Base-by-base conservation (phyloP, 345 rosid genomes). In the Moricandia arvensis region DNA sequence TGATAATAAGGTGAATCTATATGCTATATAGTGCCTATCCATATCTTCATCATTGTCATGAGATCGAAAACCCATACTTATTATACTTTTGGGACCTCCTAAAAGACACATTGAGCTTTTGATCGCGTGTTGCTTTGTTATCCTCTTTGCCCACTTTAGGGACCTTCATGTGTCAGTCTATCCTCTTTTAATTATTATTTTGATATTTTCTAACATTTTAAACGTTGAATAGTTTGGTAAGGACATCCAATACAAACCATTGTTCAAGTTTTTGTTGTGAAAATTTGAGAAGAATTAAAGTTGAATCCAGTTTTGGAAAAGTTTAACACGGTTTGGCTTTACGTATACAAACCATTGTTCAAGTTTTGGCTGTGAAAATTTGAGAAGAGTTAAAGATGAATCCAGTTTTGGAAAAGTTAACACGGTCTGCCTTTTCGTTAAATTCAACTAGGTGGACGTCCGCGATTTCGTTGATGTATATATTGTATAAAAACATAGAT, bases 1-100 rank as follows among this genome's bases (percentile, higher is more conserved):
- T 63, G 74, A 79, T 75, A 72, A 72, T 75, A 72, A 72, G 79
- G 74, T 82, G 81, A 82, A 79, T 79, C 74, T 63, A 41, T 76
- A 55, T 59, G 73, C 73, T 58, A 78, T 58, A 78, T 78, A 66
- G 81, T 80, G 81, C 83, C 18, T 73, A 67, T 76, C 85, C 41
- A 76, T 71, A 73, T 82, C 77, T 53, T 75, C 78, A 71, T 75
- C 63, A 66, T 41, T 55, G 68, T 27, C 64, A 54, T 75, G 10
- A 65, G 62, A 65, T 76, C 74, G 51, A 66, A 70, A 71, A 38
- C 73, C 80, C 80, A 68, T 70, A 69, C 75, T 63, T 68, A 54
- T 70, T 35, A 69, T 69, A 54, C 59, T 43, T 69, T 75, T 37
- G 64, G 74, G 79, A 69, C 74, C 79, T 69, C 64, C 34, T 29